Evolutionary conservation across 495 filamentous ascomycete genomes (phyloP), one percentile per base, ranked within the genome.

Genomic region (Staphylotrichum longicolle): DNA sequence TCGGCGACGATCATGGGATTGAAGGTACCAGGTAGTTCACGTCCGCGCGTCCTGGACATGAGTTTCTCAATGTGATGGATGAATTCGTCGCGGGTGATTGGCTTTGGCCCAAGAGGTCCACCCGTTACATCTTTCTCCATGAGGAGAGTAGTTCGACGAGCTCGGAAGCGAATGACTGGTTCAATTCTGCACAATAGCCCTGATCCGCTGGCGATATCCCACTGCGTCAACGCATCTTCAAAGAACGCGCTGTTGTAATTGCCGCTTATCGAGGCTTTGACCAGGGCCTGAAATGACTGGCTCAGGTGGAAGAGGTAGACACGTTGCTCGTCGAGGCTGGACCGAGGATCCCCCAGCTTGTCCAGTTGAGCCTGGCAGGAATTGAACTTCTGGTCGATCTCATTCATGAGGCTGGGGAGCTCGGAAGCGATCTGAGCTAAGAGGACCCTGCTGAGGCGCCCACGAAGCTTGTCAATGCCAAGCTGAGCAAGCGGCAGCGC

Each of bases 121-220:
- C n/a, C n/a, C n/a, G n/a, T n/a, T n/a, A n/a, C n/a, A n/a, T n/a
- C n/a, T n/a, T n/a, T n/a, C n/a, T n/a, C n/a, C n/a, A n/a, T n/a
- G n/a, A n/a, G n/a, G n/a, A n/a, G n/a, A n/a, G n/a, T n/a, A n/a
- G n/a, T n/a, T n/a, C n/a, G n/a, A n/a, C n/a, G n/a, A n/a, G n/a
- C n/a, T 78, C 66, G 11, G 80, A 71, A 0, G 82, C 79, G 55
- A 90, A 90, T 0, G 75, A 69, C n/a, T 70, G 68, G 58, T 84
- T 85, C 15, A 83, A 35, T 84, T 79, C 41, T 87, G 83, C 20
- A 88, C 71, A 1, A 83, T 69, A 0, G 88, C 85, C 8, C 88
- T 80, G 8, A 90, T 72, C 7, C 84, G 82, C 58, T 83, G 81
- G 39, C 71, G 48, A 53, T 77, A 76, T 11, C 76, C 80, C 32